Percentiles rank a stretch among this genome's conserved stretches.
Evolutionary conservation across 2,329 filamentous ascomycete species (phyloP).

Genomic region (Trichoderma aggressivum): DNA sequence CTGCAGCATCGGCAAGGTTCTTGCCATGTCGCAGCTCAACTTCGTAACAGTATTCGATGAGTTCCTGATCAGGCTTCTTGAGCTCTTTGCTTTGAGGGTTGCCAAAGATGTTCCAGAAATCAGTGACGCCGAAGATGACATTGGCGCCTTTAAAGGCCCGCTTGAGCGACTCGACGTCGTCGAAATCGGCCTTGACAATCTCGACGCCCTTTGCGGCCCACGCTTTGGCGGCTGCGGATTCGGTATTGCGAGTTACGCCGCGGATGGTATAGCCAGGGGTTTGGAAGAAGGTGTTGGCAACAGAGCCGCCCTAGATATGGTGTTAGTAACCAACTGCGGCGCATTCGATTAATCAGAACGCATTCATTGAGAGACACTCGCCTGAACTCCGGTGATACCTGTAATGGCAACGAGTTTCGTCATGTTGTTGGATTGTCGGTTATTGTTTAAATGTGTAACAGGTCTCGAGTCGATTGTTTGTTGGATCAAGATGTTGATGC

Average conservation of each 20-base stretch:
- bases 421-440: not conserved
- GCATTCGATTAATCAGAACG: not conserved
- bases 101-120: not conserved
- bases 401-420: not conserved
- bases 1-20: not conserved
- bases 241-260: not conserved
- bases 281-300: not conserved
- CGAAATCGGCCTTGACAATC: not conserved
- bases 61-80: not conserved
- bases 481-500: not conserved
- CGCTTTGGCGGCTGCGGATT: not conserved
- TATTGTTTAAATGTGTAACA: not conserved
- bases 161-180: not conserved
- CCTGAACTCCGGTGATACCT: not conserved
- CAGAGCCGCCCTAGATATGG: not conserved
- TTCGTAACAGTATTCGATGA: not conserved
- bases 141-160: not conserved
- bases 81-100: not conserved
- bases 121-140: not conserved
- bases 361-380: not conserved
- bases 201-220: not conserved
- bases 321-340: not conserved
- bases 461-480: not conserved
- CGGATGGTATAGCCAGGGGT: not conserved
- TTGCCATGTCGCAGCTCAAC: not conserved